Evolutionary conservation across 257 asterid species (phyloP), one percentile per base, ranked within the genome.

Genomic region (Scutellaria barbata): DNA sequence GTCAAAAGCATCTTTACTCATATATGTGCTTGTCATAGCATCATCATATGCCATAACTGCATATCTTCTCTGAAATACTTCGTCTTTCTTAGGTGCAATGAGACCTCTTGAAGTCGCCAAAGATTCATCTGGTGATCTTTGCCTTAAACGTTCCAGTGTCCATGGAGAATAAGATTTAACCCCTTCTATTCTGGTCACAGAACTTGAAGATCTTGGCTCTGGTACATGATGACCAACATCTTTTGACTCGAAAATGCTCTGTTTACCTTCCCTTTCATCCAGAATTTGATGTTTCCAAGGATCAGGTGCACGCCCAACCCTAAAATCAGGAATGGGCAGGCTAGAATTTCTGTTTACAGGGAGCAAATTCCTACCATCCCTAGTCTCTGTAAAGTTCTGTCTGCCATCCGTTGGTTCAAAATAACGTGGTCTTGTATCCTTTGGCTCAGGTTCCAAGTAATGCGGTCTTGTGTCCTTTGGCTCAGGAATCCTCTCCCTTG

Each of bases 61-160:
- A 77, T 55, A 78, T 75, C 84, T 77, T 76, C 89, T 80, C 73
- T 77, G 88, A 13, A 56, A 56, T 16, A 77, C 83, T 76, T 85
- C 99, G 71, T 79, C 88, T 71, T 87, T 83, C 80, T 81, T 79
- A 56, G 88, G 83, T 48, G 92, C 85, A 66, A 86, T 63, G 58
- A 71, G 60, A 69, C 81, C 90, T 76, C 95, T 80, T 66, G 88
- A 78, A 72, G 87, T 39, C 57, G 72, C 57, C 53, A 76, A 65
- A 74, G 79, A 74, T 37, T 83, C 88, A 68, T 82, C 93, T 2
- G 95, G 90, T 10, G 97, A 87, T 84, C 90, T 85, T 77, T 76
- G 85, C 84, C 96, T 80, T 72, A 94, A 81, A 52, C 82, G 81
- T 17, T 89, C 96, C 77, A 86, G 78, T 9, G 92, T 86, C 99